Percentiles rank a stretch among this genome's conserved stretches.
Conservation (phyloP, 805 yeast genomes). For the Jamesozyma gamospora region DNA sequence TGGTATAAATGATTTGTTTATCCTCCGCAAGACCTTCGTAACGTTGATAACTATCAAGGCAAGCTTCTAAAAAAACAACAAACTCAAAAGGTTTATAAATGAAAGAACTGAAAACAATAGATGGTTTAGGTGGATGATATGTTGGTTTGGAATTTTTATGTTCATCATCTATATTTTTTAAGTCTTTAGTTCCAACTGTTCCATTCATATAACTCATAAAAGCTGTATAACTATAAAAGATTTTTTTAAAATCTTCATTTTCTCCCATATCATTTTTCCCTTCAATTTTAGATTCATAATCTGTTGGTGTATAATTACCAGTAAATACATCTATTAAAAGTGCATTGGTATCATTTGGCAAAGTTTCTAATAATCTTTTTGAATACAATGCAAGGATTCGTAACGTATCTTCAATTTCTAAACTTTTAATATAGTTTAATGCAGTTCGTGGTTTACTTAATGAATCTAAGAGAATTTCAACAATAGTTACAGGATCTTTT, state of each 20-base stretch:
- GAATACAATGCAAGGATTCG: constrained; percentile 61
- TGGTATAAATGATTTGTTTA: constrained; percentile 60
- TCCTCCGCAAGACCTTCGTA: constrained; percentile 64
- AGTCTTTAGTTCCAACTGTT: constrained; percentile 9
- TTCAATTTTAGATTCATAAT: constrained; percentile 5
- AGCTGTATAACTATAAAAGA: constrained; percentile 46
- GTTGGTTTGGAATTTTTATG: constrained; percentile 38
- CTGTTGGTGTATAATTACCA: constrained; percentile 56
- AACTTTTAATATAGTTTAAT: constrained; percentile 53
- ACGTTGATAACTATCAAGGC: constrained; percentile 64
- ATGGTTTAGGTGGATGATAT: constrained; percentile 86
- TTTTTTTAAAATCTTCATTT: constrained; percentile 15
- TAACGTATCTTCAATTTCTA: constrained; percentile 68
- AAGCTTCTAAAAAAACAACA: constrained; percentile 87
- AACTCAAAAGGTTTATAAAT: constrained; percentile 80
- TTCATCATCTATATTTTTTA: constrained; percentile 1
- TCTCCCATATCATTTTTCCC: neutral
- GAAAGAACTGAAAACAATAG: constrained; percentile 77
- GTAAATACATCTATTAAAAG: constrained; percentile 81
- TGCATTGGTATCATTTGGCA: constrained; percentile 76
- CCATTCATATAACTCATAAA: constrained; percentile 45
- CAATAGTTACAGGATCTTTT: constrained; percentile 65
- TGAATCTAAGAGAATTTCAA: constrained; percentile 62
- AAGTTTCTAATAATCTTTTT: constrained; percentile 48
- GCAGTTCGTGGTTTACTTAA: constrained; percentile 51